Conservation (phyloP, 2,329 filamentous ascomycete genomes). For the Aureobasidium musti region DNA sequence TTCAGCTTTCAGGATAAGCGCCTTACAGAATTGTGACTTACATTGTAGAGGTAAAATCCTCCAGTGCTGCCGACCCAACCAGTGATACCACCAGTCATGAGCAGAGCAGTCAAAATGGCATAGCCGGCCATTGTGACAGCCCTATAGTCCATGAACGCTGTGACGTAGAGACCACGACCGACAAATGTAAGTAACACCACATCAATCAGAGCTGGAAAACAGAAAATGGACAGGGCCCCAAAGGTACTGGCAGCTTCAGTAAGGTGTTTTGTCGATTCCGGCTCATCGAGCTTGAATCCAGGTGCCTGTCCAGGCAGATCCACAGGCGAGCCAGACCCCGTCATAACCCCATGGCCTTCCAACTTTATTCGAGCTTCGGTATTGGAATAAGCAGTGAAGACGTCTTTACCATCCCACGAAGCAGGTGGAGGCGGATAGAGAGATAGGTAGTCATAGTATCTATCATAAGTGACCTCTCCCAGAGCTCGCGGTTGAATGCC, state of each 20-base stretch:
- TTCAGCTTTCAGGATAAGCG: not conserved
- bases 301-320: slow-evolving; percentile 29
- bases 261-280: slow-evolving; percentile 21
- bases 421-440: slow-evolving; percentile 32
- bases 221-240: slow-evolving; percentile 53
- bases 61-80: slow-evolving; percentile 65
- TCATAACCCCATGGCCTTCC: slow-evolving; percentile 29
- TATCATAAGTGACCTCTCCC: slow-evolving; percentile 32
- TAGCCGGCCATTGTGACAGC: slow-evolving; percentile 30
- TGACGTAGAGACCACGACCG: slow-evolving; percentile 63
- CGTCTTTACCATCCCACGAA: slow-evolving; percentile 32
- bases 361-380: slow-evolving; percentile 36
- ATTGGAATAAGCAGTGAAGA: slow-evolving; percentile 32
- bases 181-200: slow-evolving; percentile 61
- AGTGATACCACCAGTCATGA: slow-evolving; percentile 62
- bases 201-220: slow-evolving; percentile 63
- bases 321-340: slow-evolving; percentile 29
- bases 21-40: not conserved
- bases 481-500: slow-evolving; percentile 47
- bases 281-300: slow-evolving; percentile 30
- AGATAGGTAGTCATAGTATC: slow-evolving; percentile 29
- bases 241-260: slow-evolving; percentile 21
- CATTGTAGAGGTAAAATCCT: slow-evolving; percentile 55
- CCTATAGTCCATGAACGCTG: slow-evolving; percentile 54
- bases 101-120: slow-evolving; percentile 40